Evolutionary conservation across 2,329 filamentous ascomycete species (phyloP).

Genomic region (Scytalidium lignicola): DNA sequence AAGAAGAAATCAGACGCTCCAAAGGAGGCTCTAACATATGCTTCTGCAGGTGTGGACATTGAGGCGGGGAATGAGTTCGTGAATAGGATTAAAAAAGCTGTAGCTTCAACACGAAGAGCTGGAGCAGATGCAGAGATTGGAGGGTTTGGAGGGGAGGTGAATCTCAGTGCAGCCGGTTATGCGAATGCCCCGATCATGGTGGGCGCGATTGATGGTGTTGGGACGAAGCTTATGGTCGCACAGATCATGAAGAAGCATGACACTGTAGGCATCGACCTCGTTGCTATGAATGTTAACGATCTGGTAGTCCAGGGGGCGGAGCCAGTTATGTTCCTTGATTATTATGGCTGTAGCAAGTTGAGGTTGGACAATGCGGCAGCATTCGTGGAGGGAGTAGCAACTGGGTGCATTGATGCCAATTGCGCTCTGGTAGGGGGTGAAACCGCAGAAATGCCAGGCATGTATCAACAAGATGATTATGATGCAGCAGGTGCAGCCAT

Average conservation of each 20-base stretch:
- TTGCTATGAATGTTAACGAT: conserved; percentile 99
- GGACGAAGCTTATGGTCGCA: conserved; percentile 94
- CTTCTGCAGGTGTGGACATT: conserved; percentile 87
- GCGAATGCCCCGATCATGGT: conserved; percentile 73
- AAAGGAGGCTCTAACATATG: conserved; percentile 71
- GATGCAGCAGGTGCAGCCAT: conserved; percentile 91
- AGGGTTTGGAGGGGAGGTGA: conserved; percentile 86
- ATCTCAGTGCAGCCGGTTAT: conserved; percentile 71
- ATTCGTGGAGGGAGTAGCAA: conserved; percentile 89
- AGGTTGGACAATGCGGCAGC: conserved; percentile 70
- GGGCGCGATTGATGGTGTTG: conserved; percentile 93
- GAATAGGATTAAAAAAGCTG: conserved; percentile 82
- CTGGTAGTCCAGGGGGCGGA: conserved; percentile 93
- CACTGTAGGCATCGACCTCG: conserved; percentile 92
- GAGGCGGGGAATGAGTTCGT: conserved; percentile 92
- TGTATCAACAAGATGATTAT: conserved; percentile 79
- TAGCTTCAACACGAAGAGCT: conserved; percentile 76
- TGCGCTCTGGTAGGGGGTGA: conserved; percentile 95
- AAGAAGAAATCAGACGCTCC: conserved; percentile 33
- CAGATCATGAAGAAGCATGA: conserved; percentile 86
- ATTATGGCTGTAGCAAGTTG: conserved; percentile 89
- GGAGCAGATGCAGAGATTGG: conserved; percentile 92
- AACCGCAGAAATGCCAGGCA: conserved; percentile 96
- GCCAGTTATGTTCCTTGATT: conserved; percentile 94
- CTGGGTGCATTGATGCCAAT: conserved; percentile 77